These are phyloP conservation scores for Narthecium ossifragum DNA, from an alignment of 106 monocot species.

Conservation along the genomic window DNA sequence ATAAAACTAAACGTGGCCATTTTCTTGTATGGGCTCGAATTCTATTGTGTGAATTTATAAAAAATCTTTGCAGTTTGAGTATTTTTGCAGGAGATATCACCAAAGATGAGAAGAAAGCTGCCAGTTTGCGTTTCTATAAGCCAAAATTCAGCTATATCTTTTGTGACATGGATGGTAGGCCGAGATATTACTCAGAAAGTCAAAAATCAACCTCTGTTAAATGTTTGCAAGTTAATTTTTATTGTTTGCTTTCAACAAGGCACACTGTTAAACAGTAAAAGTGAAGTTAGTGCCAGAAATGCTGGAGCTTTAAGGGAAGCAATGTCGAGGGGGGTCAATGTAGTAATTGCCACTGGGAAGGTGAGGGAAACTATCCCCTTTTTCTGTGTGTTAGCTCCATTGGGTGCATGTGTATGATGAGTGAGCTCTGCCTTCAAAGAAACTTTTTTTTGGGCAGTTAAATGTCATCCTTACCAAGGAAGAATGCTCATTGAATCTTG, in stretches of 20 bases:
- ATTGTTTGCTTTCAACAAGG: slow-evolving; percentile 31
- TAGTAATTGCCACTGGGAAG: slow-evolving; percentile 96
- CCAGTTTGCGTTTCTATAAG: slow-evolving; percentile 42
- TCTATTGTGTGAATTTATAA: slow-evolving; percentile 25
- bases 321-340: slow-evolving; percentile 69
- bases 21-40: not conserved
- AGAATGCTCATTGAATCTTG: too few species aligned
- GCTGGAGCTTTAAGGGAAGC: slow-evolving; percentile 87
- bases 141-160: slow-evolving; percentile 88
- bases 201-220: not conserved
- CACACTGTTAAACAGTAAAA: slow-evolving; percentile 91
- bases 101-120: slow-evolving; percentile 34
- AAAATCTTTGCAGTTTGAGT: slow-evolving; percentile 24
- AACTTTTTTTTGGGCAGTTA: too few species aligned
- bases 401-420: too few species aligned
- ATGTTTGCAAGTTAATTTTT: not conserved
- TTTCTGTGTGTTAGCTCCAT: too few species aligned
- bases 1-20: too few species aligned
- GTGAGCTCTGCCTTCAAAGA: too few species aligned
- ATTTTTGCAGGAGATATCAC: slow-evolving; percentile 45
- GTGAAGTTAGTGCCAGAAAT: slow-evolving; percentile 51
- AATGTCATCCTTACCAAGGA: too few species aligned
- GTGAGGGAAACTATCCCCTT: slow-evolving; percentile 21
- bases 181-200: not conserved
- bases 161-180: slow-evolving; percentile 96